phyloP scores from a whole-genome alignment of 2,329 filamentous ascomycete genomes.

The Zelopaecilomyces penicillatus region DNA sequence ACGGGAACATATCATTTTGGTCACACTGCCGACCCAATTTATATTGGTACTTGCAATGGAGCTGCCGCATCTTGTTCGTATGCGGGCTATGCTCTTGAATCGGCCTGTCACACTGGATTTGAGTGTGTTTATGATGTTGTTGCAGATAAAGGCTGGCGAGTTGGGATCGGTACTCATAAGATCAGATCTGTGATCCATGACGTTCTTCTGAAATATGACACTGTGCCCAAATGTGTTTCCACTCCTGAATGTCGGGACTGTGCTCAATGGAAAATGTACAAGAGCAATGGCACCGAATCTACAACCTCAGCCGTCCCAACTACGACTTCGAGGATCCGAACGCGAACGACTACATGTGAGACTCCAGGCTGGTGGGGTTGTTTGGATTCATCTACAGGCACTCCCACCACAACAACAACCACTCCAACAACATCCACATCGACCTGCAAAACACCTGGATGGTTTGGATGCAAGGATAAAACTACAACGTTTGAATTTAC shows the following conservation, averaged over 20 bases:
- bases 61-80: constrained; percentile 83
- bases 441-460: constrained; percentile 54
- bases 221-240: constrained; percentile 65
- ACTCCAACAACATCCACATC: constrained; percentile 38
- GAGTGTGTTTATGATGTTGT: constrained; percentile 93
- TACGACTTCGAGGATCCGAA: constrained; percentile 57
- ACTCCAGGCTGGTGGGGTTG: constrained; percentile 92
- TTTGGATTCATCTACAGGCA: constrained; percentile 55
- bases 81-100: constrained; percentile 88
- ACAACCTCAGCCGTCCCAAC: constrained; percentile 56
- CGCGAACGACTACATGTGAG: constrained; percentile 77
- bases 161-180: constrained; percentile 83
- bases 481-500: constrained; percentile 22
- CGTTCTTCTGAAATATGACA: constrained; percentile 75
- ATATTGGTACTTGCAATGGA: constrained; percentile 86
- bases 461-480: constrained; percentile 56
- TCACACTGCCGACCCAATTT: constrained; percentile 92
- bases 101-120: constrained; percentile 79
- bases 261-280: constrained; percentile 87
- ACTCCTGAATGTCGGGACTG: constrained; percentile 84
- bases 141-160: constrained; percentile 81
- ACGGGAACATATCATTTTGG: constrained; percentile 87
- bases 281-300: constrained; percentile 78
- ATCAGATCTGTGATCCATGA: constrained; percentile 83
- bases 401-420: constrained; percentile 27